A percentile compares a stretch with the other conserved stretches of the same genome.
phyloP scores from a whole-genome alignment of 345 rosid genomes.

The Cardamine occulta region DNA sequence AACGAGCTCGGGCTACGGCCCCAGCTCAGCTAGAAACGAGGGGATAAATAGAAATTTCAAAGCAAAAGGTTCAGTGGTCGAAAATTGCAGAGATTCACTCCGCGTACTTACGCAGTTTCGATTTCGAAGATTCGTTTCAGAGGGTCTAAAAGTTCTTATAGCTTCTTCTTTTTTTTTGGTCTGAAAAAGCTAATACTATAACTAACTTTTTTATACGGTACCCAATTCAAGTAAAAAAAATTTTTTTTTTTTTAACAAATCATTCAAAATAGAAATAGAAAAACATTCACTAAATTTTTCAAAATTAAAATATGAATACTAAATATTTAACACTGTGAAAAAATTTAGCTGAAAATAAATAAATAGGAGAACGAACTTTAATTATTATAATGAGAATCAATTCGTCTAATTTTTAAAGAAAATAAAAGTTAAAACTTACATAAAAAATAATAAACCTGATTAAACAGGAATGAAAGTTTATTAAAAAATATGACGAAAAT shows the following conservation, averaged over 20 bases:
- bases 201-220: background rate
- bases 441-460: background rate
- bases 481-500: no score
- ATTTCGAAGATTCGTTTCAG: background rate
- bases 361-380: background rate
- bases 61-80: background rate
- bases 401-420: background rate
- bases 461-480: background rate
- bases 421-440: background rate
- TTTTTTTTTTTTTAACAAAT: no score
- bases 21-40: background rate
- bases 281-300: background rate
- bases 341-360: background rate
- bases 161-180: background rate
- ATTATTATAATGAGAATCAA: background rate
- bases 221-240: background rate
- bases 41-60: background rate
- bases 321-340: background rate
- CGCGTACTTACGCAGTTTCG: background rate
- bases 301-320: background rate
- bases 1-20: background rate
- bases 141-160: no score
- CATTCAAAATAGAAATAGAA: background rate
- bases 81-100: slow-evolving; percentile 15
- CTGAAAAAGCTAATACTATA: background rate